Conservation (phyloP, 805 yeast genomes). For the Wickerhamomyces ciferrii region DNA sequence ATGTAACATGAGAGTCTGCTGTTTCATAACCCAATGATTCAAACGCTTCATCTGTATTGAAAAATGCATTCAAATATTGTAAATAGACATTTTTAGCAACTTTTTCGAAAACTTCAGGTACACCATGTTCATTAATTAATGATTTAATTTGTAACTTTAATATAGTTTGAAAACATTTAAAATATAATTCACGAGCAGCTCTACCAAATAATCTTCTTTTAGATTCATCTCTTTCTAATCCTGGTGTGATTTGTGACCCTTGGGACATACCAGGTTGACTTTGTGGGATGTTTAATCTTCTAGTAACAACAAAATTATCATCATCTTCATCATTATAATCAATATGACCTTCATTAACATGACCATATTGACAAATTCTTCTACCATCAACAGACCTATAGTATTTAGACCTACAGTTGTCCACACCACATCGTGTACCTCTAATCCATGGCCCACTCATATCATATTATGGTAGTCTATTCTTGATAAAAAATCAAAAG, state of each 20-base stretch:
- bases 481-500: no score
- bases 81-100: slow-evolving; percentile 35
- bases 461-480: no score
- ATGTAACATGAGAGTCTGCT: slow-evolving; percentile 6
- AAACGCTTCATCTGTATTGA: slow-evolving; percentile 3
- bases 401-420: slow-evolving; percentile 77
- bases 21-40: slow-evolving; percentile 5
- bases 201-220: slow-evolving; percentile 37
- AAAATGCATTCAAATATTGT: slow-evolving; percentile 16
- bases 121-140: slow-evolving; percentile 27
- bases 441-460: slow-evolving; percentile 30
- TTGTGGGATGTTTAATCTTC: slow-evolving; percentile 48
- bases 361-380: slow-evolving; percentile 85
- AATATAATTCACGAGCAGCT: slow-evolving; percentile 37
- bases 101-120: slow-evolving; percentile 25
- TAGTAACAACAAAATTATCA: slow-evolving; percentile 43
- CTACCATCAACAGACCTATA: slow-evolving; percentile 75
- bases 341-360: slow-evolving; percentile 74
- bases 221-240: slow-evolving; percentile 11
- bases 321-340: slow-evolving; percentile 85
- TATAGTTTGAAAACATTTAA: slow-evolving; percentile 44
- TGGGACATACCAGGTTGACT: slow-evolving; percentile 33
- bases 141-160: slow-evolving; percentile 42
- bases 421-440: slow-evolving; percentile 86
- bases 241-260: slow-evolving; percentile 24